Evolutionary conservation across 352 stramenopile species (phyloP), one percentile per base, ranked within the genome.

Genomic region (Thalassiosira livingstoniorum): DNA sequence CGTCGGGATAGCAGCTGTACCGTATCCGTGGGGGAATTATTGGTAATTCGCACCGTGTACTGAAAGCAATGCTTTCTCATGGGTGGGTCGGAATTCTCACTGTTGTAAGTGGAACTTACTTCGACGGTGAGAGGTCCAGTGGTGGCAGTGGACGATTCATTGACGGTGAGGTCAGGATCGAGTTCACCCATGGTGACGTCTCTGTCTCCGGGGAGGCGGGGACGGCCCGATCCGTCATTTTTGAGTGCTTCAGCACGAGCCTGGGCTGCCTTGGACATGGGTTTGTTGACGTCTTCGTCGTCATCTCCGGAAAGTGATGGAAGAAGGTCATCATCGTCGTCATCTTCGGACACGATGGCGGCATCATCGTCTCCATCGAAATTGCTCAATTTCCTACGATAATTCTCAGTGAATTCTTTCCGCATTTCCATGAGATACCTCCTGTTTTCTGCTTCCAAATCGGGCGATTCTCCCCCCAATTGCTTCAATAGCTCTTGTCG

Each of bases 31-130:
- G 72, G 64, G n/a, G 89, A 94, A 45, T 90, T 87, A 71, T 96
- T 96, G n/a, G 91, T 96, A 47, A 96, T 95, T 42, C 87, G 83
- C 13, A 96, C 92, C 27, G 91, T 94, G 83, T 96, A 96, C 62
- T 94, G 83, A 74, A 95, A 96, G 63, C 90, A 93, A 69, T 95
- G 92, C 79, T 95, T 93, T 21, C 91, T 74, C 88, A 95, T 94
- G 11, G 88, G 86, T 34, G 92, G 92, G 72, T 94, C 90, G 11
- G 90, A 95, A 72, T 94, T 90, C 73, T 94, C 91, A 25, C 87
- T 86, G 64, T 95, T 94, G 84, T 96, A 96, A 0, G 75, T 53
- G 15, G 78, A 90, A 25, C 76, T 86, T 10, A 93, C 90, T 25
- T 92, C 80, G 2, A 94, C 90, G 18, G 78, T 73, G 10, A 94